Conservation (phyloP, 2,329 filamentous ascomycete species). For the Biscogniauxia sp. region DNA sequence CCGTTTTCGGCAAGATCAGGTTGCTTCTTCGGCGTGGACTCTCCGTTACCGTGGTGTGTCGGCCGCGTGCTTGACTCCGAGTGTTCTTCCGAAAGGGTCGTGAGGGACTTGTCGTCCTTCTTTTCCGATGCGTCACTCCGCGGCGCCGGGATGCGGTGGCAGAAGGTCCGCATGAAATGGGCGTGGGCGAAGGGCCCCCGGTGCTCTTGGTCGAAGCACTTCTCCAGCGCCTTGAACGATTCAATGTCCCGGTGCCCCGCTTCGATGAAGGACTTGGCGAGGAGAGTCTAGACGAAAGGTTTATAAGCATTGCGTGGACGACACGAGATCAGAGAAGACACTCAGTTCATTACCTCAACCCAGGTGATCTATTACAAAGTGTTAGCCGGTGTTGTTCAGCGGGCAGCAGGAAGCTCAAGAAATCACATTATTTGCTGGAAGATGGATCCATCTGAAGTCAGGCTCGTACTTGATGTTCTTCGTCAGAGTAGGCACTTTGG, state of each 20-base stretch:
- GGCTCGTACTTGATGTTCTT: conserved; percentile 45
- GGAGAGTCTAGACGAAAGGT: conserved; percentile 39
- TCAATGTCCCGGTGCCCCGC: conserved; percentile 60
- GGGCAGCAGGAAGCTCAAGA: conserved; percentile 4
- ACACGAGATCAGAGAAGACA: not conserved
- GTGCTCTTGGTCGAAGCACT: conserved; percentile 61
- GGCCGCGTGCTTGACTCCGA: conserved; percentile 23
- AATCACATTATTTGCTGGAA: conserved; percentile 49
- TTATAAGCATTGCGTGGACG: conserved; percentile 6
- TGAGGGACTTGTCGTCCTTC: conserved; percentile 33
- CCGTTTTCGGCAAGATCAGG: conserved; percentile 22
- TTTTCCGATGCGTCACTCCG: conserved; percentile 28
- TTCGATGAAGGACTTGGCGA: conserved; percentile 65
- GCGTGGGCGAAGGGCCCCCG: conserved; percentile 57
- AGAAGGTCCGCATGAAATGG: conserved; percentile 60
- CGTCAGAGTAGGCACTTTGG: conserved; percentile 44
- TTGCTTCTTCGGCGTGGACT: conserved; percentile 19
- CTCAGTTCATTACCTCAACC: conserved; percentile 46
- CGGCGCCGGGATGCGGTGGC: conserved; percentile 46
- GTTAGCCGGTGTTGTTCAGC: conserved; percentile 18
- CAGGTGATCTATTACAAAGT: conserved; percentile 48
- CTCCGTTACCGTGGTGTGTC: conserved; percentile 8
- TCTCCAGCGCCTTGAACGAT: conserved; percentile 60
- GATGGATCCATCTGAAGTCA: conserved; percentile 52
- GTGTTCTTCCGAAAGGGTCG: conserved; percentile 28